Percentiles rank a stretch among this genome's conserved stretches.
Conservation (phyloP, 2,329 filamentous ascomycete genomes). For the Clarireedia monteithiana region DNA sequence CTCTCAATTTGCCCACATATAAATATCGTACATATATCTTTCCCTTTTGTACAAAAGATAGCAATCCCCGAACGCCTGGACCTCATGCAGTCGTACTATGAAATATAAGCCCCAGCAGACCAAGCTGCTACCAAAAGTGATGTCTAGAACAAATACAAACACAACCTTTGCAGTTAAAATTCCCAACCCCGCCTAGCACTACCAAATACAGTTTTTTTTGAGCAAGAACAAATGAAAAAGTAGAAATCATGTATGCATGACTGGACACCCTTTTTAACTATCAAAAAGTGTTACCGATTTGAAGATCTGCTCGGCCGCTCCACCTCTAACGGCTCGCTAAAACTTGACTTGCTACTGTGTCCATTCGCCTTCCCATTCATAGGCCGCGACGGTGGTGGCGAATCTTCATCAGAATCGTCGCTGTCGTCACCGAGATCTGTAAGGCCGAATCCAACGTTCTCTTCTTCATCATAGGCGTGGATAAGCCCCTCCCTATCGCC, state of each 20-base stretch:
- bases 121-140: constrained; percentile 9
- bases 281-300: constrained; percentile 18
- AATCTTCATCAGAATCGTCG: constrained; percentile 45
- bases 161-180: background rate
- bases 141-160: constrained; percentile 5
- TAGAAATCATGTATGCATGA: too few species aligned
- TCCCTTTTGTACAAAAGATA: constrained; percentile 9
- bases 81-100: constrained; percentile 10
- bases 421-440: constrained; percentile 73
- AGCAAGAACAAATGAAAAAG: too few species aligned
- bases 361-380: constrained; percentile 24
- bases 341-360: constrained; percentile 22
- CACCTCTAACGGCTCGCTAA: constrained; percentile 20
- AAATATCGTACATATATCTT: constrained; percentile 13
- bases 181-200: constrained; percentile 1
- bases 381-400: constrained; percentile 10
- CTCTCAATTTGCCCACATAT: constrained; percentile 5
- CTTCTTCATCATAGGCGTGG: constrained; percentile 81
- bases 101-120: constrained; percentile 6
- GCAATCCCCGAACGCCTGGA: constrained; percentile 9
- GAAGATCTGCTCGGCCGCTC: constrained; percentile 18
- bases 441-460: constrained; percentile 64
- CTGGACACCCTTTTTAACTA: background rate
- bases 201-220: constrained; percentile 1
- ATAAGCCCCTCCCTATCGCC: constrained; percentile 77